phyloP scores from a whole-genome alignment of 805 yeast species.

The Candida sphagnicola region DNA sequence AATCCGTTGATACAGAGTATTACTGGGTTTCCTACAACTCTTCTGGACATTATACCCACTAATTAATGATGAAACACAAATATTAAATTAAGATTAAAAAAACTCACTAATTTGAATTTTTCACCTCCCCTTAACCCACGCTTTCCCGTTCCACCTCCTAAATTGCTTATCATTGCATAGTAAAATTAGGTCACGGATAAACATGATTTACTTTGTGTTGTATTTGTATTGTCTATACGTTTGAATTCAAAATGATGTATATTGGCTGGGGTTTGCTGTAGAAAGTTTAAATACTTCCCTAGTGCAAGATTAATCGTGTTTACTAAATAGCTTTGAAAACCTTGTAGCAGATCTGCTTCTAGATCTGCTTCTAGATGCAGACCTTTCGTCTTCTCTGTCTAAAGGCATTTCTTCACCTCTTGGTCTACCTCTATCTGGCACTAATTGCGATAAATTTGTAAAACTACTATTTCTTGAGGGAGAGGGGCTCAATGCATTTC shows the following conservation, averaged over 20 bases:
- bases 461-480: conserved; percentile 14
- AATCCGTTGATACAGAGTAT: conserved; percentile 20
- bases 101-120: not conserved
- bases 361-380: conserved; percentile 16
- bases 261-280: too few relatives aligned
- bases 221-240: too few relatives aligned
- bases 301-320: conserved; percentile 2
- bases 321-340: conserved; percentile 6
- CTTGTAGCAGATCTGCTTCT: conserved; percentile 12
- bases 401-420: not conserved
- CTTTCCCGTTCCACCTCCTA: too few relatives aligned
- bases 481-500: conserved; percentile 15
- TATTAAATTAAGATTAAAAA: too few relatives aligned
- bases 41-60: conserved; percentile 5
- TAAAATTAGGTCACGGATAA: too few relatives aligned
- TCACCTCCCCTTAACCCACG: not conserved
- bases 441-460: conserved; percentile 12
- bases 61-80: too few relatives aligned
- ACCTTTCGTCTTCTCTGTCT: conserved; percentile 5
- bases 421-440: conserved; percentile 10
- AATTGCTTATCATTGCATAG: too few relatives aligned
- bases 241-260: too few relatives aligned
- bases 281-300: too few relatives aligned
- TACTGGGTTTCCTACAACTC: conserved; percentile 27
- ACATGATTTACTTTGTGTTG: too few relatives aligned